Conservation (phyloP, 129 eudicot species). For the Pulicaria dysenterica region DNA sequence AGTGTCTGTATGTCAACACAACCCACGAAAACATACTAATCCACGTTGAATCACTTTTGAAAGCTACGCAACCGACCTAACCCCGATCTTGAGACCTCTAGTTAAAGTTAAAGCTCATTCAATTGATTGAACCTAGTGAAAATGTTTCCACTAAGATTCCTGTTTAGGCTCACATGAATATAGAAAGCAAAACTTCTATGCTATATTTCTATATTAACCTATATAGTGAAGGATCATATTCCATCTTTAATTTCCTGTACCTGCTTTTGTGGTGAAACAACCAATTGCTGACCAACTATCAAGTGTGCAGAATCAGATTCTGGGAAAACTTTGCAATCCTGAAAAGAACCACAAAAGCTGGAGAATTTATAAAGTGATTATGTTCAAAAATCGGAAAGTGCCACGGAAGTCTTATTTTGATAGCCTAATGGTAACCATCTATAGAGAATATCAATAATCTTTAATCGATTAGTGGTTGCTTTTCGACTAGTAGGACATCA, state of each 20-base stretch:
- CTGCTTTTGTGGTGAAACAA: conserved; percentile 12
- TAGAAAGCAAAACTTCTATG: conserved; percentile 3
- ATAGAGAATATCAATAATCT: background rate
- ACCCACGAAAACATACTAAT: too few relatives aligned
- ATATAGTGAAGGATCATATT: conserved; percentile 39
- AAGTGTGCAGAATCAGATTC: conserved; percentile 38
- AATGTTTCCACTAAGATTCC: background rate
- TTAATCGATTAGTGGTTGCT: conserved; percentile 12
- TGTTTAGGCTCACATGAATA: conserved; percentile 8
- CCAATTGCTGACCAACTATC: conserved; percentile 20
- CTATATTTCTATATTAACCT: conserved; percentile 6
- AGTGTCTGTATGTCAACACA: too few relatives aligned
- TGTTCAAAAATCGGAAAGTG: background rate
- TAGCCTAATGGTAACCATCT: background rate
- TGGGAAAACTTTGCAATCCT: conserved; percentile 13
- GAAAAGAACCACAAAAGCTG: conserved; percentile 4
- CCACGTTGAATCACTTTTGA: too few relatives aligned
- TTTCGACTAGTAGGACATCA: background rate
- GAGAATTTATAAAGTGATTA: conserved; percentile 3
- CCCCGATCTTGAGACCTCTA: background rate
- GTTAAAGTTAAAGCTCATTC: background rate
- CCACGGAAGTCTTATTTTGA: background rate
- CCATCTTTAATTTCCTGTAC: conserved; percentile 19
- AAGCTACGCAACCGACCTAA: too few relatives aligned
- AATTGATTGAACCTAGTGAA: background rate